Conservation (phyloP, 106 monocot species). For the Dioscorea alata region DNA sequence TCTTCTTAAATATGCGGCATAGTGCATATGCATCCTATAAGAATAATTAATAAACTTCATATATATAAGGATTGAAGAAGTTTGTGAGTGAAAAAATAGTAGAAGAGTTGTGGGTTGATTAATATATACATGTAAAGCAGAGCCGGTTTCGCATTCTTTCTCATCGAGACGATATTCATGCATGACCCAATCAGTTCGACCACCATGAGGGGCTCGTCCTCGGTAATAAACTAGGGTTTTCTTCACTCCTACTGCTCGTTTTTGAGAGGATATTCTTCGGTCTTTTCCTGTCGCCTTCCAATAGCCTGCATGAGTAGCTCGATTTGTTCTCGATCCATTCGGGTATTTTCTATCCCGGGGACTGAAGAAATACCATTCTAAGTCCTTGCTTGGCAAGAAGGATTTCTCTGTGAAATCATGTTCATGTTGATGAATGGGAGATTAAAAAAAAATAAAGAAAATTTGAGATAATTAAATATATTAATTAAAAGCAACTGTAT, state of each 20-base stretch:
- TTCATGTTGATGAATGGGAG: too few relatives aligned
- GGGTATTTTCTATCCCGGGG: conserved; percentile 69
- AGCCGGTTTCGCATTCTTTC: conserved; percentile 50
- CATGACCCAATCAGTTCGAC: conserved; percentile 65
- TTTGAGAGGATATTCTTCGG: conserved; percentile 29
- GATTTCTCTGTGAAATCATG: conserved; percentile 41
- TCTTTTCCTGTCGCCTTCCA: conserved; percentile 78
- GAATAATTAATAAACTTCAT: too few relatives aligned
- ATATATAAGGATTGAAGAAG: too few relatives aligned
- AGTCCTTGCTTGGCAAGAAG: conserved; percentile 56
- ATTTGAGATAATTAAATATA: too few relatives aligned
- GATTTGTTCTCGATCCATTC: conserved; percentile 60
- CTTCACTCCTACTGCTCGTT: conserved; percentile 63
- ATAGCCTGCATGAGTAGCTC: conserved; percentile 54
- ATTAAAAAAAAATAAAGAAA: too few relatives aligned
- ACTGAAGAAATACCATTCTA: conserved; percentile 75
- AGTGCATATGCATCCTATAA: conserved; percentile 74
- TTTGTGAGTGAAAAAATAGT: too few relatives aligned
- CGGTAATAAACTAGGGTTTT: conserved; percentile 68
- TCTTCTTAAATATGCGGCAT: conserved; percentile 85
- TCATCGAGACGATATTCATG: conserved; percentile 75
- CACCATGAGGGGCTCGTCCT: conserved; percentile 62
- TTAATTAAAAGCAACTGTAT: neutral
- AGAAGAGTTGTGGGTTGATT: neutral
- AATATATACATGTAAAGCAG: conserved; percentile 39